Base-by-base conservation (phyloP, 345 rosid genomes). In the Euphorbia peplus region DNA sequence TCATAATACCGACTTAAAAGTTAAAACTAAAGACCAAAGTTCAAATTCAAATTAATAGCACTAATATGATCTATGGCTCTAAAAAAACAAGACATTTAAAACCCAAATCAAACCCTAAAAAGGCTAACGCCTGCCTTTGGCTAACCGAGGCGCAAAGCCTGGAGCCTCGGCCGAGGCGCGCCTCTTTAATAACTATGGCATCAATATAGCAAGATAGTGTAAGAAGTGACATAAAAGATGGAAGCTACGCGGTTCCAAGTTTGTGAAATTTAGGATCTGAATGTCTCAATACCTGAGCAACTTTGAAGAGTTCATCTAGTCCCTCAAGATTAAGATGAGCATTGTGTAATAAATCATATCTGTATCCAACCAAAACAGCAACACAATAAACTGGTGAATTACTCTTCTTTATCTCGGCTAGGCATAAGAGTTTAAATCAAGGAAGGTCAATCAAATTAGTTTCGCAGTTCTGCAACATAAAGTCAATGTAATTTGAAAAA, bases 341-440 rank as follows among this genome's bases (percentile, higher is more conserved):
- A 80, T 95, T 95, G 83, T 91, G 99, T 79, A 95, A 77, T 67
- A 95, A 89, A 82, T 95, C 98, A 72, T 91, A 95, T 80, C 99
- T 93, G 80, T 73, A 70, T 41, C 26, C 63, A 68, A 63, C 18
- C 3, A 6, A 66, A 66, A 14, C 67, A 66, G 47, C 29, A 25
- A 63, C 52, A 61, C 30, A 41, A 51, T 30, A 47, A 35, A 47
- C 41, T 32, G 26, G 29, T 32, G 30, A 8, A 59, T 18, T 9
- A n/a, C 13, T 29, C 51, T 54, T 42, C 3, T 46, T 39, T 22
- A 21, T 35, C 48, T 24, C 12, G 58, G 26, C 3, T 28, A 6
- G 41, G 54, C 5, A 37, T 18, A 30, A 48, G 42, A 22, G 22
- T 39, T 46, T 35, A 18, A 7, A 60, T 60, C 29, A 30, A 62